Conservation (phyloP, 2,329 filamentous ascomycete species). For the Peltaster fructicola region DNA sequence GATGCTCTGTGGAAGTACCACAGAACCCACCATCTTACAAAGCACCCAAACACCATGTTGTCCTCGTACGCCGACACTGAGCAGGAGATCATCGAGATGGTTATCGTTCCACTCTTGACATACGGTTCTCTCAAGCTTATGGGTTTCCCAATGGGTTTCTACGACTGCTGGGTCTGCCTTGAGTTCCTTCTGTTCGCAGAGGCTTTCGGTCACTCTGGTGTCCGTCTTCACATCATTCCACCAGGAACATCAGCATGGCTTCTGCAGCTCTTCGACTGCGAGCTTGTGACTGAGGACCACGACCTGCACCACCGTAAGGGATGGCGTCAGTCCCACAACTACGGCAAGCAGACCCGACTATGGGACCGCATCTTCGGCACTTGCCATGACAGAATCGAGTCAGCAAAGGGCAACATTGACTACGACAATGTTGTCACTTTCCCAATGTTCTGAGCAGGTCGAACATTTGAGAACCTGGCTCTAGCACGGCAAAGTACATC, state of each 20-base stretch:
- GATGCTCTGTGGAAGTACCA: constrained; percentile 27
- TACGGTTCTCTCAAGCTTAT: constrained; percentile 21
- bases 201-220: constrained; percentile 22
- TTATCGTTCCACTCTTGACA: constrained; percentile 24
- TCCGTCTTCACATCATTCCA: constrained; percentile 21
- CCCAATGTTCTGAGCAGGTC: too few species aligned
- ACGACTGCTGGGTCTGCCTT: constrained; percentile 31
- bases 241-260: constrained; percentile 21
- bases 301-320: constrained; percentile 24
- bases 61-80: constrained; percentile 26
- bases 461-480: too few species aligned
- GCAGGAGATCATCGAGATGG: constrained; percentile 27
- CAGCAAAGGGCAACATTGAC: too few species aligned
- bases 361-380: constrained; percentile 24
- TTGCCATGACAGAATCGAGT: too few species aligned
- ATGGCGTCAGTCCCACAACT: constrained; percentile 23
- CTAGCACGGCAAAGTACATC: too few species aligned
- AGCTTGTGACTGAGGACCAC: constrained; percentile 27
- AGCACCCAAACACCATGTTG: constrained; percentile 27
- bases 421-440: too few species aligned
- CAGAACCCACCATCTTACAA: constrained; percentile 29
- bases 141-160: constrained; percentile 28
- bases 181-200: constrained; percentile 27
- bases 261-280: constrained; percentile 17
- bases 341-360: constrained; percentile 24